A percentile compares a stretch with the other conserved stretches of the same genome.
Conservation (phyloP, 768 basidiomycete species). For the Boletus rubroflammeus region DNA sequence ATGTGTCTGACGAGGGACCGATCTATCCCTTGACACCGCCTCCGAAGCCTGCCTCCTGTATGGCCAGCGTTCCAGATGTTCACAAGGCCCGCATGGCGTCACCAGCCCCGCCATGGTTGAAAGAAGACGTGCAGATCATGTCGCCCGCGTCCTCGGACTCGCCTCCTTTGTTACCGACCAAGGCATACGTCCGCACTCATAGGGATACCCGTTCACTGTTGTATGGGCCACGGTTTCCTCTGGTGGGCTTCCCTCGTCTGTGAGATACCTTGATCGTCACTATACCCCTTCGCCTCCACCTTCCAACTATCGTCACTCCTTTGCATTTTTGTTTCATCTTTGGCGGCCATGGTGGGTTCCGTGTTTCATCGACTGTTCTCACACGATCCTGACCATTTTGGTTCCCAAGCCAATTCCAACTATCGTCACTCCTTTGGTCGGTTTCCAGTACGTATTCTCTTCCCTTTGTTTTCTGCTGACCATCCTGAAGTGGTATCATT, state of each 20-base stretch:
- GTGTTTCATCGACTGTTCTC: neutral
- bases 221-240: neutral
- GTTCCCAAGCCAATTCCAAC: constrained; percentile 5
- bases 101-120: neutral
- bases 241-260: neutral
- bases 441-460: neutral
- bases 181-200: neutral
- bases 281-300: too few species aligned
- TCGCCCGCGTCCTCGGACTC: neutral
- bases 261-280: neutral
- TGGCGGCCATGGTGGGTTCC: neutral
- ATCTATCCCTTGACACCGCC: constrained; percentile 9
- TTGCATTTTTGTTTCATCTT: neutral
- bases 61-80: neutral
- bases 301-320: constrained; percentile 20
- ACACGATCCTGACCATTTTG: neutral
- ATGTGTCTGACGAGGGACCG: constrained; percentile 1
- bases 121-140: neutral
- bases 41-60: neutral
- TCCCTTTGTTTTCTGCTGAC: neutral
- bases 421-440: constrained; percentile 15
- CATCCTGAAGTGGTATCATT: neutral
- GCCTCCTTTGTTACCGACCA: neutral
- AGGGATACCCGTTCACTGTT: neutral
- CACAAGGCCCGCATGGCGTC: neutral